Base-by-base conservation (phyloP, 2,329 filamentous ascomycete genomes). In the Ceratocystis alfenasii region DNA sequence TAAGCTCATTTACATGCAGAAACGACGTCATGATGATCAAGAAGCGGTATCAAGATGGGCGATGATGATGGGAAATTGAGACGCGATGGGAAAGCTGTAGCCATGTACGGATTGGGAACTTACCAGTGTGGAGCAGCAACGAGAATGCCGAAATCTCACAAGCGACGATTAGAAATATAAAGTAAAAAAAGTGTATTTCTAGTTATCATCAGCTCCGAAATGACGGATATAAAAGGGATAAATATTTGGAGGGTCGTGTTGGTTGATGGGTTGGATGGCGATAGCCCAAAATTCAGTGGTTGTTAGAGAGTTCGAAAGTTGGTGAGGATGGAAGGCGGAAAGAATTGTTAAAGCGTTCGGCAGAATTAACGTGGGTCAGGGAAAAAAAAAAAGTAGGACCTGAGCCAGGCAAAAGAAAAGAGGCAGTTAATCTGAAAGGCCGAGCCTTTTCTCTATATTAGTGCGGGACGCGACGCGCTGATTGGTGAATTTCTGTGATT, bases 301-400 rank as follows among this genome's bases (percentile, higher is more conserved):
- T 50, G 66, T 65, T 68, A 48, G 61, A 65, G 41, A 64, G 62
- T 61, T 64, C 60, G 61, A 45, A 28, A 60, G 60, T 65, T 64
- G 62, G 62, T 65, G 66, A 68, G 62, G 66, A 61, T 68, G 61
- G 64, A 57, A 68, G 62, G 66, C 66, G 45, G 63, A 64, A 68
- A 65, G 60, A 68, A 68, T 63, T 63, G 64, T 67, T 45, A 25
- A 36, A 30, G 44, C 63, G 65, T 61, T 41, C 22, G 57, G 20
- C 15, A 63, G 59, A 30, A 53, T 53, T 59, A 59, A 57, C 61
- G 55, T 66, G 65, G 57, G 66, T 60, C 63, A 62, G 48, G 62
- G 41, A 45, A 36, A 68, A 57, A 53, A 62, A 65, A 65, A 65
- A 68, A 20, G 6, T 6, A 53, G 48, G n/a, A 25, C 48, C 46